Percentiles rank a stretch among this genome's conserved stretches.
phyloP scores from a whole-genome alignment of 306 rosid genomes.

The Crotalaria pallida region DNA sequence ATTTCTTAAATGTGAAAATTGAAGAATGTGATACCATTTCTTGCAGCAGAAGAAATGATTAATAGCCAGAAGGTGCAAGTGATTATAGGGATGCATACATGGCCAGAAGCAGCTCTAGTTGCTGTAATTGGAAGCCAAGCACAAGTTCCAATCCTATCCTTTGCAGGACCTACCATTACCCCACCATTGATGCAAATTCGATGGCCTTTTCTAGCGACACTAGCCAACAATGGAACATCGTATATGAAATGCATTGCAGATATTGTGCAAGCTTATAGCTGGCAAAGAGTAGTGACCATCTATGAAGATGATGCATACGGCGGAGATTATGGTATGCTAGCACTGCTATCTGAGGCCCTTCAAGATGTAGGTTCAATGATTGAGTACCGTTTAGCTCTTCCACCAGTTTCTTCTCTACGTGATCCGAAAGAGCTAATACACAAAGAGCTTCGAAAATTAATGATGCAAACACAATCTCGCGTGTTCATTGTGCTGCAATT shows the following conservation, averaged over 20 bases:
- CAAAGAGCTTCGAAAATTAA: constrained; percentile 42
- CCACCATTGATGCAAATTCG: constrained; percentile 29
- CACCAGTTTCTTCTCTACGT: constrained; percentile 32
- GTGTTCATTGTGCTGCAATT: constrained; percentile 56
- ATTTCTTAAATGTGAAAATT: not conserved
- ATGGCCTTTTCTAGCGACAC: constrained; percentile 43
- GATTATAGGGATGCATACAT: constrained; percentile 49
- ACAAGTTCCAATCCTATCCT: constrained; percentile 52
- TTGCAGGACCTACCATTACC: constrained; percentile 43
- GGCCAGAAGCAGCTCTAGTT: constrained; percentile 54
- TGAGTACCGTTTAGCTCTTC: constrained; percentile 56
- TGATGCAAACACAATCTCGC: constrained; percentile 36
- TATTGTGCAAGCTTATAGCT: constrained; percentile 30
- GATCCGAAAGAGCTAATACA: constrained; percentile 29
- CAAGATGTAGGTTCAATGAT: constrained; percentile 42
- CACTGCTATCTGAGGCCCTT: constrained; percentile 57
- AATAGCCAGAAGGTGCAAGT: constrained; percentile 29
- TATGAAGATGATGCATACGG: constrained; percentile 43
- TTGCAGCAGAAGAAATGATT: constrained; percentile 47
- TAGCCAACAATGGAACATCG: constrained; percentile 30
- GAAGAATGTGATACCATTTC: not conserved
- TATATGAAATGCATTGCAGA: constrained; percentile 45
- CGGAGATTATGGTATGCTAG: constrained; percentile 41
- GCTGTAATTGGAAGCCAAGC: constrained; percentile 40
- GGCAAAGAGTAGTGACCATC: constrained; percentile 48